Percentiles rank a stretch among this genome's conserved stretches.
These are phyloP conservation scores for Lotmaria passim DNA, from an alignment of 208 protist genomes.

Conservation along the genomic window DNA sequence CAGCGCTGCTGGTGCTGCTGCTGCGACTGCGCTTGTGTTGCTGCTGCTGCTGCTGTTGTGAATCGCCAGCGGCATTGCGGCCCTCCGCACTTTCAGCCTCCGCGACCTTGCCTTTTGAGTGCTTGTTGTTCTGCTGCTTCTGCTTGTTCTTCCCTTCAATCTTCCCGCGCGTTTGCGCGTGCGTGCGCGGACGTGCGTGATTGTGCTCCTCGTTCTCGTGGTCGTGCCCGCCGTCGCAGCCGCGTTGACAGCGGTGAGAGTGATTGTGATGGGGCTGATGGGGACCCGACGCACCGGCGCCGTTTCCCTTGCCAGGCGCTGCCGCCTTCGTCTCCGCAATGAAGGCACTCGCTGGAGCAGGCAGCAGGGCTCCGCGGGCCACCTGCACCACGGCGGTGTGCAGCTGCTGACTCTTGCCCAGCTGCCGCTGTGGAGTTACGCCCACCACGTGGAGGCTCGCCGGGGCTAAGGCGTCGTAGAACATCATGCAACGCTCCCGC, in stretches of 20 bases:
- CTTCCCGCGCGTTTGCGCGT: neutral
- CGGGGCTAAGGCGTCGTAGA: conserved; percentile 81
- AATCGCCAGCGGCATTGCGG: neutral
- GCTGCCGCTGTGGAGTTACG: conserved; percentile 41
- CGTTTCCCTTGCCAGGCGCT: neutral
- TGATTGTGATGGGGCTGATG: conserved; percentile 1
- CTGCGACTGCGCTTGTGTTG: conserved; percentile 28
- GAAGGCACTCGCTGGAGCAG: conserved; percentile 35
- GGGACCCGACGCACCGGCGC: neutral
- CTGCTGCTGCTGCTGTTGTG: neutral
- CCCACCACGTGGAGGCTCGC: conserved; percentile 53
- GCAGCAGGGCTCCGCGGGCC: conserved; percentile 68
- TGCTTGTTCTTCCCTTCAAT: neutral
- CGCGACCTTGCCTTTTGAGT: neutral
- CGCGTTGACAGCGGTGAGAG: neutral
- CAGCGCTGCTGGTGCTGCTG: conserved; percentile 11
- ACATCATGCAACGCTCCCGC: conserved; percentile 85
- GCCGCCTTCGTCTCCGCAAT: neutral
- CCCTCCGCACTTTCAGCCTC: neutral
- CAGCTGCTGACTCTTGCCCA: conserved; percentile 44
- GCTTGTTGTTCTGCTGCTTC: conserved; percentile 3
- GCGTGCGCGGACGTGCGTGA: neutral
- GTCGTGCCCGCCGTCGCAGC: neutral
- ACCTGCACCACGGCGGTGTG: conserved; percentile 73
- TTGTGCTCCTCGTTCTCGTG: conserved; percentile 5